phyloP scores from a whole-genome alignment of 2,329 filamentous ascomycete species.

The Westerdykella ornata region DNA sequence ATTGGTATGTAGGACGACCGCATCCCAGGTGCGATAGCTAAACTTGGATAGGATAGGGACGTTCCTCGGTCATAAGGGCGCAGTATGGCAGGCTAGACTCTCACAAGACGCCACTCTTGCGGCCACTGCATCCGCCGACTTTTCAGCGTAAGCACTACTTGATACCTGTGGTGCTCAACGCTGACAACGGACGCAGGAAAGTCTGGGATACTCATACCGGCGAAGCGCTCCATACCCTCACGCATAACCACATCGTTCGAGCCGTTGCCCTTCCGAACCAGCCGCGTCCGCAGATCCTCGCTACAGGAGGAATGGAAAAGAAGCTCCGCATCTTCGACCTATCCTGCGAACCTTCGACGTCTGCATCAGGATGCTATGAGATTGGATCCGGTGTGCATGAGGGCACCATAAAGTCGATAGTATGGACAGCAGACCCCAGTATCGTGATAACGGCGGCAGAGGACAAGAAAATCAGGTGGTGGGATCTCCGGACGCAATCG shows the following conservation, averaged over 20 bases:
- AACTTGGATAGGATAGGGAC: slow-evolving; percentile 63
- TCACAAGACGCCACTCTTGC: slow-evolving; percentile 82
- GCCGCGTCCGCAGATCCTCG: slow-evolving; percentile 69
- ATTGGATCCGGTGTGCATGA: slow-evolving; percentile 79
- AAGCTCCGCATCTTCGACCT: slow-evolving; percentile 92
- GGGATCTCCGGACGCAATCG: slow-evolving; percentile 71
- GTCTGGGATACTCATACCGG: slow-evolving; percentile 97
- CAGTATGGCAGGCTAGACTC: slow-evolving; percentile 91
- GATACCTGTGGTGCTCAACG: not conserved
- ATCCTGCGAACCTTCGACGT: slow-evolving; percentile 46
- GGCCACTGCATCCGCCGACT: slow-evolving; percentile 91
- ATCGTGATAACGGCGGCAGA: slow-evolving; percentile 83
- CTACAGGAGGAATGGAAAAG: slow-evolving; percentile 93
- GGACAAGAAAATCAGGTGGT: slow-evolving; percentile 91
- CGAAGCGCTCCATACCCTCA: slow-evolving; percentile 76
- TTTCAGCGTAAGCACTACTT: slow-evolving; percentile 64
- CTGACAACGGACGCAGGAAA: slow-evolving; percentile 56
- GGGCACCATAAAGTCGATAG: slow-evolving; percentile 89
- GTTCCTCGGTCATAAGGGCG: slow-evolving; percentile 96
- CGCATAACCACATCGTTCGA: slow-evolving; percentile 92
- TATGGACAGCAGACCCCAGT: slow-evolving; percentile 86
- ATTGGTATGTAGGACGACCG: slow-evolving; percentile 50
- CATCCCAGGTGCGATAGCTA: slow-evolving; percentile 42
- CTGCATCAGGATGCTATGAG: slow-evolving; percentile 58
- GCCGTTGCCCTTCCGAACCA: slow-evolving; percentile 77